Percentiles rank a stretch among this genome's conserved stretches.
Evolutionary conservation across 2,329 filamentous ascomycete genomes (phyloP).

Genomic region (Hymenoscyphus fructigenus): DNA sequence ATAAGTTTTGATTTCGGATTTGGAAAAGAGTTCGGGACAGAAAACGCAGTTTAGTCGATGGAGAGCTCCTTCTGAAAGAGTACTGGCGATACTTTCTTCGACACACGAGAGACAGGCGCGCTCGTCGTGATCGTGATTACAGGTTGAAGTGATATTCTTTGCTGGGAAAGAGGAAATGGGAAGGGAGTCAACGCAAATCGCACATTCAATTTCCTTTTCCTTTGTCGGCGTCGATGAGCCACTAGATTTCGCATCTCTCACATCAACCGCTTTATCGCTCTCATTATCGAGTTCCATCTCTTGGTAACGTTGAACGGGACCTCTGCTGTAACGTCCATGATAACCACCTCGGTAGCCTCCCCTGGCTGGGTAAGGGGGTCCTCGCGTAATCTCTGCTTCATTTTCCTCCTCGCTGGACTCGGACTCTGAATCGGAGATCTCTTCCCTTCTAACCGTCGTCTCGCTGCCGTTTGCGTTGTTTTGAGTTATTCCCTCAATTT

Average conservation of each 20-base stretch:
- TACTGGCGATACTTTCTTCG: constrained; percentile 7
- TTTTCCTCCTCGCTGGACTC: neutral
- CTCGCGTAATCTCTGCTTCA: neutral
- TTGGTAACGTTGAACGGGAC: no score
- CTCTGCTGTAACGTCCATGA: no score
- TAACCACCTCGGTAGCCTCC: no score
- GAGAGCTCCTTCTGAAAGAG: constrained; percentile 14
- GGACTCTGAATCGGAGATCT: neutral
- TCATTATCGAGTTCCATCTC: neutral
- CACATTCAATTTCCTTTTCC: constrained; percentile 14
- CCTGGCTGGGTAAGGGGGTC: neutral
- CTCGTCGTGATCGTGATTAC: constrained; percentile 13
- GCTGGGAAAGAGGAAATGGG: constrained; percentile 14
- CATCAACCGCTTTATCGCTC: neutral
- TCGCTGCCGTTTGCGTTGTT: neutral
- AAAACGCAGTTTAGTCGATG: constrained; percentile 17
- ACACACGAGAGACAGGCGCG: constrained; percentile 18
- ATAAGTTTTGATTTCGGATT: constrained; percentile 20
- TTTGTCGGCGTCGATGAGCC: neutral
- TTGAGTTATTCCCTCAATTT: neutral
- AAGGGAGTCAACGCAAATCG: constrained; percentile 13
- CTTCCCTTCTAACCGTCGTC: neutral
- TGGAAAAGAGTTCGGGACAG: constrained; percentile 17
- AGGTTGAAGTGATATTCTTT: constrained; percentile 17
- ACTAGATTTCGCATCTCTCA: neutral